Conservation (phyloP, 148 eudicot genomes). For the Oxyria digyna region DNA sequence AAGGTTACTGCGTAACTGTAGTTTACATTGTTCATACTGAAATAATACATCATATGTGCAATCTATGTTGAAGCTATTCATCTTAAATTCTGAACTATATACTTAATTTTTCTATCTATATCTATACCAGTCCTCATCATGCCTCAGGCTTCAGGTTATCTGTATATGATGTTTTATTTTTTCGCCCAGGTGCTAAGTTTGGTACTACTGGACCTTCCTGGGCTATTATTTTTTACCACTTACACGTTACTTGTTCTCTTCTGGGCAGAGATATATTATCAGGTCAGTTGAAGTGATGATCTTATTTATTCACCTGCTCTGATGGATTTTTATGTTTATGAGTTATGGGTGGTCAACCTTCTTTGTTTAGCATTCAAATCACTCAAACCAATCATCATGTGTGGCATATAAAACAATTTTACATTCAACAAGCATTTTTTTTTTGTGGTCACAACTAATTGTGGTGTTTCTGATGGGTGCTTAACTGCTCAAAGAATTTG, state of each 20-base stretch:
- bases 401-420: not conserved
- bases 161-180: not conserved
- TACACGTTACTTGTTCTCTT: constrained; percentile 53
- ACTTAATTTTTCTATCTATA: not conserved
- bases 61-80: not conserved
- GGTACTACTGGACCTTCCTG: constrained; percentile 59
- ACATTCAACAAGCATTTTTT: not conserved
- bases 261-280: constrained; percentile 81
- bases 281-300: constrained; percentile 24
- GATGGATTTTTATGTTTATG: not conserved
- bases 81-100: too few species aligned
- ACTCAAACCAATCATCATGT: not conserved
- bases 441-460: not conserved
- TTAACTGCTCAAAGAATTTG: not conserved
- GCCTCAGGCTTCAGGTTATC: not conserved
- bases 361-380: not conserved
- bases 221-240: constrained; percentile 51
- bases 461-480: not conserved
- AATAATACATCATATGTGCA: not conserved
- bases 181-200: constrained; percentile 14
- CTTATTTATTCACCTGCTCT: not conserved
- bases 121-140: not conserved
- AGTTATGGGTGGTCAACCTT: not conserved
- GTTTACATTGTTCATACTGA: not conserved
- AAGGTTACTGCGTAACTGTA: not conserved